Base-by-base conservation (phyloP, 371 early-diverging fungal species). In the Rhizopus stolonifer region DNA sequence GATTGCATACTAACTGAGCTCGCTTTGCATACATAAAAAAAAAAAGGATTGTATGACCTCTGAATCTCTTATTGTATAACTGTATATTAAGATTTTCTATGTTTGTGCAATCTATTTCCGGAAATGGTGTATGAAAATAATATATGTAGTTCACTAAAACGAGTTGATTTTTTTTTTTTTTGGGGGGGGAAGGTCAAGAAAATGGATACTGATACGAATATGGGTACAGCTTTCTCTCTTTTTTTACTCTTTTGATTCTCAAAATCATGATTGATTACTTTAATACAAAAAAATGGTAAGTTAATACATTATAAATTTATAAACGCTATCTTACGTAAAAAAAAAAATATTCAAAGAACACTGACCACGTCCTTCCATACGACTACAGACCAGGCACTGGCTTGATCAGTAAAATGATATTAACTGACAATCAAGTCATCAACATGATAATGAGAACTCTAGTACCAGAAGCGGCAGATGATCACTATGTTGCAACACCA, bases 381-480 rank as follows among this genome's bases (percentile, higher is more conserved):
- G 29, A 40, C 17, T 23, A 47, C n/a, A 54, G 39, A 19, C 48
- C 55, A 47, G 55, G 55, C 24, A 47, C 55, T 54, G 42, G 46
- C 11, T 39, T 54, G 22, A 47, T 54, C 21, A 54, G 55, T 31
- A 54, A 54, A 54, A 8, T 54, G 47, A n/a, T 47, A 38, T 29
- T 54, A 42, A 54, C 47, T 18, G 48, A 54, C 46, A 54, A 22
- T 2, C 54, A 54, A 53, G 36, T 36, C 5, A 54, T 54, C 13
- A 38, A 15, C 22, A 15, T 22, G 43, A 8, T 54, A 42, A 15
- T 25, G 10, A 56, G 49, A 40, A 34, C 14, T 42, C 49, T 56
- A 11, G 49, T 56, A 19, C 56, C 56, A 43, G 56, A 49, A 56
- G 56, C 34, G 45, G 49, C 49, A 49, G 56, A 56, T 32, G 44